These are phyloP conservation scores for Mucor velutinosus DNA, from an alignment of 371 early-diverging fungal species.

Conservation along the genomic window DNA sequence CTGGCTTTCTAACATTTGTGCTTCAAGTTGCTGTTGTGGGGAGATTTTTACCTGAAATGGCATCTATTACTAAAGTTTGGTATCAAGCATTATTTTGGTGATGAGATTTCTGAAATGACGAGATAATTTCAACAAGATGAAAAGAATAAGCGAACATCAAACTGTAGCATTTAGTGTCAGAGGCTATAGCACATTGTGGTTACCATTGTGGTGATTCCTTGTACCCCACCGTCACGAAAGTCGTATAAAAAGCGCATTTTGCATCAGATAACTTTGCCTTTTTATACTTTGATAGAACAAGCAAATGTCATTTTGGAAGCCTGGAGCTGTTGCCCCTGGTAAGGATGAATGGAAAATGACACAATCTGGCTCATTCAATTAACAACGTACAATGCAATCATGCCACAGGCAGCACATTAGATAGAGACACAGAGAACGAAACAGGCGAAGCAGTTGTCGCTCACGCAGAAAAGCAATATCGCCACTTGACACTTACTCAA, in stretches of 20 bases:
- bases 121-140: too few relatives aligned
- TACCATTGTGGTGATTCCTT: too few relatives aligned
- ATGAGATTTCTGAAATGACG: too few relatives aligned
- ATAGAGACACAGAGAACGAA: slow-evolving; percentile 67
- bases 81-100: too few relatives aligned
- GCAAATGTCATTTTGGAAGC: slow-evolving; percentile 66
- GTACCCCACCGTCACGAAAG: not conserved
- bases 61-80: too few relatives aligned
- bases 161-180: too few relatives aligned
- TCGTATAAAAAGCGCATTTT: not conserved
- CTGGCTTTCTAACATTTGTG: too few relatives aligned
- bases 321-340: slow-evolving; percentile 70
- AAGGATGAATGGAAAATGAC: slow-evolving; percentile 7
- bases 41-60: too few relatives aligned
- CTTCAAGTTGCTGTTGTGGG: too few relatives aligned
- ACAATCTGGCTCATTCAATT: not conserved
- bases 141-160: too few relatives aligned
- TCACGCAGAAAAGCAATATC: slow-evolving; percentile 47
- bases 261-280: not conserved
- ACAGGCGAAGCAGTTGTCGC: slow-evolving; percentile 48
- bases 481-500: slow-evolving; percentile 54
- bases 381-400: not conserved
- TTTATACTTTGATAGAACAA: not conserved
- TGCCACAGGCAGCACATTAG: slow-evolving; percentile 61
- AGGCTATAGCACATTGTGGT: too few relatives aligned